These are phyloP conservation scores for Hevea brasiliensis DNA, from an alignment of 345 rosid species.

Conservation along the genomic window DNA sequence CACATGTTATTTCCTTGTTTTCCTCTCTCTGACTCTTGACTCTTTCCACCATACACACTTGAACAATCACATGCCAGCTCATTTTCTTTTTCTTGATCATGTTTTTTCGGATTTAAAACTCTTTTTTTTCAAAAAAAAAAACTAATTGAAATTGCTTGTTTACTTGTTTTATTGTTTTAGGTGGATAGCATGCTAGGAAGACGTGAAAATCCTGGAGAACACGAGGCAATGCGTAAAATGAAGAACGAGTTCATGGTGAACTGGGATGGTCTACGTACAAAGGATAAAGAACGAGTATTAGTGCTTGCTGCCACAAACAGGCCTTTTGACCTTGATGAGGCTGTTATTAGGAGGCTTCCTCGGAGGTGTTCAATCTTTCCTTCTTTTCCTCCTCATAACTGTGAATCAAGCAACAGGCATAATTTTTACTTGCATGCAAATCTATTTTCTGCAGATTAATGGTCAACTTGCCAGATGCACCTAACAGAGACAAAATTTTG, in stretches of 20 bases:
- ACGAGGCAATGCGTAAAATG: constrained; percentile 99
- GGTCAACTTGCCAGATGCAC: constrained; percentile 91
- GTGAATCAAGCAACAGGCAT: background rate
- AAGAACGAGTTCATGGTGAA: constrained; percentile 99
- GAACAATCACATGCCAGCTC: background rate
- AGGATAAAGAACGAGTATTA: constrained; percentile 91
- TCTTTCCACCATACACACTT: background rate
- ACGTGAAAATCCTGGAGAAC: constrained; percentile 98
- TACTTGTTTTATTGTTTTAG: constrained; percentile 34
- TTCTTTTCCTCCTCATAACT: background rate
- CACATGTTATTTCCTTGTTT: background rate
- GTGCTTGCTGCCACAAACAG: constrained; percentile 97
- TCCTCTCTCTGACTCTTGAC: background rate
- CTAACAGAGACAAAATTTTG: constrained; percentile 78
- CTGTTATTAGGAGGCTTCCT: constrained; percentile 96
- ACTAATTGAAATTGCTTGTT: background rate
- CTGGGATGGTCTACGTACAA: constrained; percentile 97
- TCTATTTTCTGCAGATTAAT: constrained; percentile 62
- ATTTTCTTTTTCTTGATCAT: no score
- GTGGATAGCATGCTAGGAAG: constrained; percentile 99
- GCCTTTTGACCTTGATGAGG: constrained; percentile 98
- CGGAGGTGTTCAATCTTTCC: constrained; percentile 51
- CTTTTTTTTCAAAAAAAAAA: background rate
- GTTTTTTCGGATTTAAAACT: no score
- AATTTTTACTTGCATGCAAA: background rate